Evolutionary conservation across 371 early-diverging fungal genomes (phyloP).

Genomic region (Mucor plumbeus): DNA sequence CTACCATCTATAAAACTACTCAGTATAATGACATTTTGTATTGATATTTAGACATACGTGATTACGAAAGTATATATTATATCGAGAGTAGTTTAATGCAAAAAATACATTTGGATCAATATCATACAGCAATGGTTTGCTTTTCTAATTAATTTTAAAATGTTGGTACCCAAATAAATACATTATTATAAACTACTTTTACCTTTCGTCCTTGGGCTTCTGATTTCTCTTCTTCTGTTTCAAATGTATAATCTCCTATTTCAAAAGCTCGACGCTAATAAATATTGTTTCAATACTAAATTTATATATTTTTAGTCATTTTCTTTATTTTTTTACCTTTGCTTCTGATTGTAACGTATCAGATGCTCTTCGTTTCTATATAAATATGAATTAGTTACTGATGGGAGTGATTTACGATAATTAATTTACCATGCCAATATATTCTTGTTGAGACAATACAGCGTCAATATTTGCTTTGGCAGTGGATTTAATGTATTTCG

Average conservation of each 20-base stretch:
- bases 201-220: conserved; percentile 12
- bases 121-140: conserved; percentile 44
- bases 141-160: background rate
- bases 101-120: conserved; percentile 62
- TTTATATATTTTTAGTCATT: background rate
- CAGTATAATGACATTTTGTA: background rate
- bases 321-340: background rate
- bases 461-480: conserved; percentile 58
- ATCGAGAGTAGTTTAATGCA: conserved; percentile 73
- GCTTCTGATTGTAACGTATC: background rate
- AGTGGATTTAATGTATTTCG: conserved; percentile 51
- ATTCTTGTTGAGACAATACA: conserved; percentile 44
- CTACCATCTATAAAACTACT: conserved; percentile 7
- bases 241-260: conserved; percentile 1
- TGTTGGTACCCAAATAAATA: background rate
- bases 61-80: conserved; percentile 77
- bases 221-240: background rate
- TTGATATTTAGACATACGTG: conserved; percentile 32
- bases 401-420: background rate
- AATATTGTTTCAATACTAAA: too few species aligned
- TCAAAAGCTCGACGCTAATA: background rate
- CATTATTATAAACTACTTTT: background rate
- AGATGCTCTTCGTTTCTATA: conserved; percentile 12
- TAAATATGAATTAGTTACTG: background rate
- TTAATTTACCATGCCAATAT: conserved; percentile 58